Percentiles rank a stretch among this genome's conserved stretches.
These are phyloP conservation scores for Entomortierella beljakovae DNA, from an alignment of 192 early-diverging fungal species.

Conservation along the genomic window DNA sequence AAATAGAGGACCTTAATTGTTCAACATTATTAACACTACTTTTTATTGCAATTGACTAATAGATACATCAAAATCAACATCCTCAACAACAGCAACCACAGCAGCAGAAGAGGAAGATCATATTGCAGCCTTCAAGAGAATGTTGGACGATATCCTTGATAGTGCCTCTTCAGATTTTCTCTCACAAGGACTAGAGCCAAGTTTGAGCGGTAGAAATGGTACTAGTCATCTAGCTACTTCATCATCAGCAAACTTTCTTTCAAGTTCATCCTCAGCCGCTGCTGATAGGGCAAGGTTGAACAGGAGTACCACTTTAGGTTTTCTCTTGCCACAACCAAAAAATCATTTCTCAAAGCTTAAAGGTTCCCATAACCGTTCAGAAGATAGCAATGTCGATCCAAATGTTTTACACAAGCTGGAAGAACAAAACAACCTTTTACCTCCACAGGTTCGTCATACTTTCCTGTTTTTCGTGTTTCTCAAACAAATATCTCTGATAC, in stretches of 20 bases:
- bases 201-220: slow-evolving; percentile 12
- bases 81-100: slow-evolving; percentile 1
- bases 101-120: slow-evolving; percentile 38
- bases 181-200: slow-evolving; percentile 33
- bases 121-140: slow-evolving; percentile 48
- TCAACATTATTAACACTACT: background rate
- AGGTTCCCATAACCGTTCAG: slow-evolving; percentile 10
- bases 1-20: background rate
- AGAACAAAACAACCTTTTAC: slow-evolving; percentile 66
- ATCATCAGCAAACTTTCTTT: slow-evolving; percentile 25
- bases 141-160: slow-evolving; percentile 55
- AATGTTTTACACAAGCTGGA: slow-evolving; percentile 62
- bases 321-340: slow-evolving; percentile 48
- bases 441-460: slow-evolving; percentile 59
- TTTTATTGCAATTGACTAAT: background rate
- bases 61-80: slow-evolving; percentile 12
- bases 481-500: background rate
- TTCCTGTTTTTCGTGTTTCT: slow-evolving; percentile 7
- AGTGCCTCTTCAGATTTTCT: slow-evolving; percentile 42
- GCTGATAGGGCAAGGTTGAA: slow-evolving; percentile 37
- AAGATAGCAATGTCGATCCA: slow-evolving; percentile 24
- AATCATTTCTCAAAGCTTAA: slow-evolving; percentile 37
- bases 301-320: slow-evolving; percentile 42
- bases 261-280: slow-evolving; percentile 18
- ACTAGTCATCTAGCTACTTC: slow-evolving; percentile 17